Base-by-base conservation (phyloP, 2,329 filamentous ascomycete species). In the Aspergillus brasiliensis region DNA sequence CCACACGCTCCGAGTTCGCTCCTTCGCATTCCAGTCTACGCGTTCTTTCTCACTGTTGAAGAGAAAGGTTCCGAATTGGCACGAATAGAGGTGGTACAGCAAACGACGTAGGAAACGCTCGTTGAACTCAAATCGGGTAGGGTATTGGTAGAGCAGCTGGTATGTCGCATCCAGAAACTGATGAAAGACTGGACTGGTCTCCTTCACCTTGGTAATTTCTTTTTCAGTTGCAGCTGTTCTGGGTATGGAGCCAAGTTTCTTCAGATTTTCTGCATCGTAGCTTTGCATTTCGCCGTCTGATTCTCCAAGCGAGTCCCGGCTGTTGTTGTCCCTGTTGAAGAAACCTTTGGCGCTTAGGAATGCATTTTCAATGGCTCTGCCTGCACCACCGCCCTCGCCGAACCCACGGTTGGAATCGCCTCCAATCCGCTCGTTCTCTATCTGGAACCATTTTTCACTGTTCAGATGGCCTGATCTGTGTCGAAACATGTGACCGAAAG, bases 401-500 rank as follows among this genome's bases (percentile, higher is more conserved):
- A 77, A 78, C 2, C 72, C 69, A 44, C 77, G 73, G 48, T 73
- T 75, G 15, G 71, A 68, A 52, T 79, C 77, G 11, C 90, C 67
- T 78, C 91, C 81, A 82, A 89, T 77, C 84, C 79, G 79, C 75
- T 98, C 94, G 68, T 90, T 93, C 73, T 97, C 91, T 25, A 91
- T 86, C 17, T 86, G 83, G 72, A 99, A 99, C 92, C 93, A 98
- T 71, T 96, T 96, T 66, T 98, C 94, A 65, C 91, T 91, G 70
- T 88, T 92, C 57, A 98, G 79, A 67, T 91, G 90, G 3, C 95
- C 95, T 13, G 91, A 91, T n/a, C 95, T 88, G 69, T 97, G 87
- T 57, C 92, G 88, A 77, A 99, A 99, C 89, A 97, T 97, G 77
- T 99, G 94, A 1, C 95, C 95, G 78, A 97, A 99, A 0, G 94